Conservation (phyloP, 2,329 filamentous ascomycete genomes). For the Colletotrichum chlorophyti region DNA sequence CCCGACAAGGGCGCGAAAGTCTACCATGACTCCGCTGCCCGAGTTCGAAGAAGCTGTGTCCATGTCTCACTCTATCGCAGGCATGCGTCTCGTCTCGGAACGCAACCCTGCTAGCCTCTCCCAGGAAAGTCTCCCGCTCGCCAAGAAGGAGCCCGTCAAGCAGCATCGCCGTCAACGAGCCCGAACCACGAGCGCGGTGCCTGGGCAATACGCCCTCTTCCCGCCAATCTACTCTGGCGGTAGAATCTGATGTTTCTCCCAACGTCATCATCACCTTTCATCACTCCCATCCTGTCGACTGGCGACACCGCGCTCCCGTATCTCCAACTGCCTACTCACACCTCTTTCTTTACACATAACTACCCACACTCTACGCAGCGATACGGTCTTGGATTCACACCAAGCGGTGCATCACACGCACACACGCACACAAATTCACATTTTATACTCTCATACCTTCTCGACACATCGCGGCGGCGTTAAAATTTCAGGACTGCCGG, state of each 20-base stretch:
- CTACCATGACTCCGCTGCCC: constrained; percentile 23
- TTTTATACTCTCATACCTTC: neutral
- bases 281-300: no score
- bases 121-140: constrained; percentile 36
- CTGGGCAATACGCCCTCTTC: constrained; percentile 56
- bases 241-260: constrained; percentile 35
- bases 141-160: constrained; percentile 39
- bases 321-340: neutral
- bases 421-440: neutral
- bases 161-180: constrained; percentile 46
- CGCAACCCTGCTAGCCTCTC: constrained; percentile 30
- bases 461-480: constrained; percentile 4
- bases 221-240: constrained; percentile 42
- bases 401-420: neutral
- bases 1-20: constrained; percentile 14
- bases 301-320: no score
- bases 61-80: constrained; percentile 18
- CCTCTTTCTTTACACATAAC: neutral
- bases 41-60: constrained; percentile 23
- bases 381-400: neutral
- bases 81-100: constrained; percentile 16
- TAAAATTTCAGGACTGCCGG: constrained; percentile 1
- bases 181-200: constrained; percentile 52
- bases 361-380: neutral
- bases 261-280: neutral